Base-by-base conservation (phyloP, 345 rosid genomes). In the Eucalyptus sp. region DNA sequence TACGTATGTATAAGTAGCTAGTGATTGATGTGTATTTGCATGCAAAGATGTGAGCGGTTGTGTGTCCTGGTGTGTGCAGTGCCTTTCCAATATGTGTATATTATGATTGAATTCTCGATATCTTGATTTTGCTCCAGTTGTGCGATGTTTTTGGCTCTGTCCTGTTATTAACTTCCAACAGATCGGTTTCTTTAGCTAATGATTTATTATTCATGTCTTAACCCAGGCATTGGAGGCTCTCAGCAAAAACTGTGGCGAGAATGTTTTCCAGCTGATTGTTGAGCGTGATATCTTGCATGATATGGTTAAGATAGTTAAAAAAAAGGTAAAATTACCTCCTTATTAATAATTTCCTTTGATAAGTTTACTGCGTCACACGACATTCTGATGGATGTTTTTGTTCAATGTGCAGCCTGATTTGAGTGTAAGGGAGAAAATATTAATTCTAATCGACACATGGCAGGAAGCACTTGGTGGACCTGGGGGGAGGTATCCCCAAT, bases 251-350 rank as follows among this genome's bases (percentile, higher is more conserved):
- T 98, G 99, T 89, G 98, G 98, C 6, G 99, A 98, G 88, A 93
- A 90, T 90, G 94, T 98, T 83, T 95, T 94, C 91, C 97, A 95
- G 95, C 98, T 92, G 93, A 98, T 98, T 41, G 91, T 93, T 29
- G 99, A 98, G 90, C 98, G 99, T 56, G 99, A 96, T 89, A 95
- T 98, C 90, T 92, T 98, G 88, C 98, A 91, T 90, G 99, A 98
- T 79, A 98, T 98, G 99, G 99, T 98, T 90, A 98, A 97, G 92
- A 94, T 97, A 88, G 98, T 98, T 84, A 98, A 98, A 93, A 98
- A 97, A 93, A 98, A 96, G 99, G 99, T 97, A 89, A n/a, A 27
- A 44, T 13, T 60, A 54, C 79, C 58, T 89, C 86, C 79, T 66
- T 31, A 79, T 87, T 83, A 17, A 88, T 52, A 68, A 85, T 86